Conservation (phyloP, 352 stramenopile species). For the Phytophthora hybrid region DNA sequence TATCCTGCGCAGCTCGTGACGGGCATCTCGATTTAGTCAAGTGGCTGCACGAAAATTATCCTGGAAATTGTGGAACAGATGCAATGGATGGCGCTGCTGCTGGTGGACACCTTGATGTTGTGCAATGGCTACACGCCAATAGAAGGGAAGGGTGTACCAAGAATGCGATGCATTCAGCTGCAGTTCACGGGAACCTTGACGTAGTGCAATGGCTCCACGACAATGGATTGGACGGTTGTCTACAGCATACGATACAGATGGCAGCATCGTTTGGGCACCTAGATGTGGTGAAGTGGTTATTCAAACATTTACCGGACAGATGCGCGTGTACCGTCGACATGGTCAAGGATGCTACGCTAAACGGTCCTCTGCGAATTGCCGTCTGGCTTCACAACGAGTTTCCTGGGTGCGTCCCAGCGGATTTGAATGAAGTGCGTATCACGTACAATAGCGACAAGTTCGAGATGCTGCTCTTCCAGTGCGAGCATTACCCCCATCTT, state of each 20-base stretch:
- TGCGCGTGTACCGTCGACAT: neutral
- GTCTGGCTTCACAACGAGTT: neutral
- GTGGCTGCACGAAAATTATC: neutral
- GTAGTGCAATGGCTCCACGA: neutral
- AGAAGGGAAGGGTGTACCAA: neutral
- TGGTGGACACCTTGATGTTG: neutral
- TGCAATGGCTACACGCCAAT: neutral
- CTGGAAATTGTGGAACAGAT: neutral
- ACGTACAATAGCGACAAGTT: neutral
- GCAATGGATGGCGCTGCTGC: neutral
- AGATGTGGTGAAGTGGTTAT: neutral
- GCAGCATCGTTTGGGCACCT: neutral
- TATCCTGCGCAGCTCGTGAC: neutral
- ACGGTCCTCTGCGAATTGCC: neutral
- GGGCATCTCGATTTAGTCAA: conserved; percentile 1
- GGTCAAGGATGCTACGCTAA: neutral
- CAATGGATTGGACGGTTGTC: neutral
- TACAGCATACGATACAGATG: neutral
- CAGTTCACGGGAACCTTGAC: neutral
- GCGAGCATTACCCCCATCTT: neutral
- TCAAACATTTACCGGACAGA: neutral
- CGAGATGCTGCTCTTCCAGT: conserved; percentile 2
- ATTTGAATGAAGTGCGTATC: neutral
- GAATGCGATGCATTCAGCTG: neutral
- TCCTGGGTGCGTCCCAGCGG: neutral